A percentile compares a stretch with the other conserved stretches of the same genome.
These are phyloP conservation scores for Suillus plorans DNA, from an alignment of 768 basidiomycete genomes.

Conservation along the genomic window DNA sequence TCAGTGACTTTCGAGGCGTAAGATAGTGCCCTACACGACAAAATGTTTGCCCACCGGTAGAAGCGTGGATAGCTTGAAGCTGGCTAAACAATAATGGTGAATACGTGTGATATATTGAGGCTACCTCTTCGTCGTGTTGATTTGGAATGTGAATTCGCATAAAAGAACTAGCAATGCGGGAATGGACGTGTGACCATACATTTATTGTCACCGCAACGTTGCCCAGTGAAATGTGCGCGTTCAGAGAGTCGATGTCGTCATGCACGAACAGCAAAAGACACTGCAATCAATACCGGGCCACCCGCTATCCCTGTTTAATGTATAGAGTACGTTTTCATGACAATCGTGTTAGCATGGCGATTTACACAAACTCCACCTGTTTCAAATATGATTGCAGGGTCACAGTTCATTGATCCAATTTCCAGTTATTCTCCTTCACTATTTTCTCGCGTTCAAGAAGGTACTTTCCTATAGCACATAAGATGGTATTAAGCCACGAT, in stretches of 20 bases:
- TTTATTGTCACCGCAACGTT: background rate
- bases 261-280: background rate
- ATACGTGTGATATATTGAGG: background rate
- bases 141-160: background rate
- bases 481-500: background rate
- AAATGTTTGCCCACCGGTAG: background rate
- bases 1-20: background rate
- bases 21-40: background rate
- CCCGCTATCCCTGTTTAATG: background rate
- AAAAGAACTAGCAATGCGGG: background rate
- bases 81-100: background rate
- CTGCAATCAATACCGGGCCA: background rate
- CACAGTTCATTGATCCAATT: conserved; percentile 43
- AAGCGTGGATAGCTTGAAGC: background rate
- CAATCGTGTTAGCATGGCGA: background rate
- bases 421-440: conserved; percentile 83
- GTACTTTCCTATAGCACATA: conserved; percentile 62
- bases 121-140: background rate
- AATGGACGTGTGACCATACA: background rate
- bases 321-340: background rate
- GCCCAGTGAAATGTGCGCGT: background rate
- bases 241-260: background rate
- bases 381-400: background rate
- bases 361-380: background rate
- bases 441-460: conserved; percentile 77